Base-by-base conservation (phyloP, 2,329 filamentous ascomycete species). In the Colletotrichum echinochloae region DNA sequence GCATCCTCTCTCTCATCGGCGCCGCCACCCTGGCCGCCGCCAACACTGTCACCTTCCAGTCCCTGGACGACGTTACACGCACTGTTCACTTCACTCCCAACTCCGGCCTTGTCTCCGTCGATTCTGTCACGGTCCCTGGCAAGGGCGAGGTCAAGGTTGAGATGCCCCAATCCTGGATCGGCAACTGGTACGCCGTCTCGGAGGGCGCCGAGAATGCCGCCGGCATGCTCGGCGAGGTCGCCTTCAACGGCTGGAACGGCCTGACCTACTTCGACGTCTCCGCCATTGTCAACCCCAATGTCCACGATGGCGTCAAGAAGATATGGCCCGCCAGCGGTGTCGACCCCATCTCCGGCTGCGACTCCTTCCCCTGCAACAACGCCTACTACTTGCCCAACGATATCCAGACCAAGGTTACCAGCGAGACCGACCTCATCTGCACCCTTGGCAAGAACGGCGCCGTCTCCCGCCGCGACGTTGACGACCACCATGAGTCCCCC, bases 201-300 rank as follows among this genome's bases (percentile, higher is more conserved):
- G 78, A 86, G 35, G 87, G 86, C 64, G 69, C 77, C 2, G 55
- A 76, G 14, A 79, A 83, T 73, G 74, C 75, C 51, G 77, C 82
- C 6, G 87, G 87, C 74, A 89, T 87, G 84, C 83, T 87, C 66
- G 85, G 85, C 64, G 85, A 87, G 81, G 81, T 86, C 65, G 79
- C 80, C 73, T 87, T 86, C 76, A 80, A 84, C 63, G 85, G 83
- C 76, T 87, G 79, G 79, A 75, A 77, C 62, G 86, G 80, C 73
- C 71, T 81, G 69, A 88, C 84, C 67, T 89, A 84, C 83, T 89
- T 87, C 68, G 87, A 89, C 73, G 86, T 89, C 72, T 88, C 86
- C 14, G 87, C 87, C 77, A 89, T 89, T 73, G 85, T 88, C 74
- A 80, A 86, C 78, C 79, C 85, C 60, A 76, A 76, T 48, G 87